Base-by-base conservation (phyloP, 2,329 filamentous ascomycete species). In the Lecanicillium sp. region DNA sequence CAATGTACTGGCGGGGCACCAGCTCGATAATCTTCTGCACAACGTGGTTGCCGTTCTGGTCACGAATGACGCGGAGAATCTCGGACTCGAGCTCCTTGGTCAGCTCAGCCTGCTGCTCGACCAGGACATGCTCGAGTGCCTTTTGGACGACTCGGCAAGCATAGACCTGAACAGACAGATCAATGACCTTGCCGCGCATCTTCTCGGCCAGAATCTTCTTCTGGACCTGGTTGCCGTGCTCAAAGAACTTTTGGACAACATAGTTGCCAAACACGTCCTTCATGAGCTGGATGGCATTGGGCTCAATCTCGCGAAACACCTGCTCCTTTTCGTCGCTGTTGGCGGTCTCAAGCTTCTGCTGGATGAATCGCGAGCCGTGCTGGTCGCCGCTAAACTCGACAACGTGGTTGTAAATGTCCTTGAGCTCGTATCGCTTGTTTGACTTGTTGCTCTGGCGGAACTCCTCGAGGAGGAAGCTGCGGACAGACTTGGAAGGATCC, bases 261-360 rank as follows among this genome's bases (percentile, higher is more conserved):
- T 96, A 98, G 59, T 98, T 98, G 38, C 92, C 92, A 55, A 95
- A 98, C 0, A 96, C 83, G 57, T 96, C 92, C 33, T 83, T 90
- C 87, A 95, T 95, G 34, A 98, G 67, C 53, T 90, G 87, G 20
- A 94, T 62, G 2, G 83, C 79, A 48, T 98, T 92, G 1, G 80
- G 76, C 50, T 85, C 75, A 33, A 98, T 87, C 59, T 96, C 92
- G 1, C 73, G 70, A 66, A 95, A 96, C 1, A 96, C 76, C 40
- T 81, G 80, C 22, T 94, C 86, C 62, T 95, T 96, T 55, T 95
- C 90, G 44, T 96, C 92, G 52, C 88, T 95, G 56, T 94, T 95
- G 40, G 92, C 92, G 2, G 79, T 83, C 58, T 92, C 85, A 3
- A 98, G 73, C 60, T 94, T 95, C 49, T 83, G 78, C 56, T 98